Base-by-base conservation (phyloP, 2,329 filamentous ascomycete species). In the Penicillium sp. region DNA sequence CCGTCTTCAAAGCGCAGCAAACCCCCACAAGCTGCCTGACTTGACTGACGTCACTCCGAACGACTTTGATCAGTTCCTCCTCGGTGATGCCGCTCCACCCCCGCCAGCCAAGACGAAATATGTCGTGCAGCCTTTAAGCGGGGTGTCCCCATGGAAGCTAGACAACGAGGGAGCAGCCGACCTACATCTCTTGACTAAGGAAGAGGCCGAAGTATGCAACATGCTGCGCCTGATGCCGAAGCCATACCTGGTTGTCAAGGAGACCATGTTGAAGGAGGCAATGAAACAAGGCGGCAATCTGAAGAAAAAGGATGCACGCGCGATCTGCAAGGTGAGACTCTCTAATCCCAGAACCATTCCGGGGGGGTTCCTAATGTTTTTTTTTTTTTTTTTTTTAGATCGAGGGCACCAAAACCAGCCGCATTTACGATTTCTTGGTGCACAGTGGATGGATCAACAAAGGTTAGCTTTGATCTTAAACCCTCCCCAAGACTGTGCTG, bases 401-500 rank as follows among this genome's bases (percentile, higher is more conserved):
- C 52, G 93, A 98, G 69, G 85, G 87, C 10, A 89, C 90, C 62
- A 98, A 97, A 74, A 89, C 90, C 0, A 88, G 89, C 19, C 84
- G 91, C 63, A 86, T 98, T 57, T 97, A 93, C 76, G 95, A 98
- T 74, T 98, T 97, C 72, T 93, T 97, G 78, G 90, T 96, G 61
- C 91, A 92, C 71, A 88, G 88, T 55, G 95, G 93, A 3, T 98
- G 93, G 92, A 88, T 98, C 59, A 89, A 88, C 31, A 95, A 96
- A 79, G 90, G 88, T 26, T 96, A 75, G 59, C 47, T 35, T 44
- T 50, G 53, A 54, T 54, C 10, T 13, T 25, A 54, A 16, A 44
- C 33, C 27, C 50, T 53, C 4, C 42, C n/a, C 35, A 42, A 35
- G 27, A 47, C 39, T 53, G 46, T 25, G 14, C 61, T 67, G 60